phyloP scores from a whole-genome alignment of 2,329 filamentous ascomycete species.

The Nigrospora sphaerica region DNA sequence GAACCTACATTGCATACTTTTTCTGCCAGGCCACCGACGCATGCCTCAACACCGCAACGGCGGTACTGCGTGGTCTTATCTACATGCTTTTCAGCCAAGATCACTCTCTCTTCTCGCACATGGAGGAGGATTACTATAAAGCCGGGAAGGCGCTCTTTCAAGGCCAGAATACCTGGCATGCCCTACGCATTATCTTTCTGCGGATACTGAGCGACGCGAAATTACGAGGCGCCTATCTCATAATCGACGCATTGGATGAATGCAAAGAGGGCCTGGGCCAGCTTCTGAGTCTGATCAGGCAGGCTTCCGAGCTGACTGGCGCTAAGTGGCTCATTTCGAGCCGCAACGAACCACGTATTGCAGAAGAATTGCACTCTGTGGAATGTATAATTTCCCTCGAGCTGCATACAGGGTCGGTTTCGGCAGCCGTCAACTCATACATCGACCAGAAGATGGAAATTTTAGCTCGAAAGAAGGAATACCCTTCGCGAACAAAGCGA shows the following conservation, averaged over 20 bases:
- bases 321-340: conserved; percentile 38
- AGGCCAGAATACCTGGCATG: conserved; percentile 28
- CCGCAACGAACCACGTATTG: conserved; percentile 30
- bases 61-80: conserved; percentile 23
- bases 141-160: conserved; percentile 24
- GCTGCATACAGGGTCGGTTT: conserved; percentile 24
- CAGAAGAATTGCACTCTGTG: conserved; percentile 15
- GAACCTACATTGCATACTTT: conserved; percentile 16
- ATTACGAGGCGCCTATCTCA: conserved; percentile 22
- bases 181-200: conserved; percentile 29
- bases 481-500: not conserved
- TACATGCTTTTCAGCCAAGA: conserved; percentile 18
- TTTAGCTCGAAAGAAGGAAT: not conserved
- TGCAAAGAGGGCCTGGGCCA: conserved; percentile 20
- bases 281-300: conserved; percentile 28
- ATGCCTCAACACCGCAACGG: conserved; percentile 17
- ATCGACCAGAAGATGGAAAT: conserved; percentile 24
- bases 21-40: conserved; percentile 24
- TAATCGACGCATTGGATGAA: conserved; percentile 42
- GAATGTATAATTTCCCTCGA: conserved; percentile 25
- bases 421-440: conserved; percentile 26
- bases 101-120: conserved; percentile 22
- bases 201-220: conserved; percentile 29
- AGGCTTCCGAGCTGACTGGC: conserved; percentile 11
- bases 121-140: conserved; percentile 23